Evolutionary conservation across 495 filamentous ascomycete genomes (phyloP), one percentile per base, ranked within the genome.

Genomic region (Cudoniella acicularis): DNA sequence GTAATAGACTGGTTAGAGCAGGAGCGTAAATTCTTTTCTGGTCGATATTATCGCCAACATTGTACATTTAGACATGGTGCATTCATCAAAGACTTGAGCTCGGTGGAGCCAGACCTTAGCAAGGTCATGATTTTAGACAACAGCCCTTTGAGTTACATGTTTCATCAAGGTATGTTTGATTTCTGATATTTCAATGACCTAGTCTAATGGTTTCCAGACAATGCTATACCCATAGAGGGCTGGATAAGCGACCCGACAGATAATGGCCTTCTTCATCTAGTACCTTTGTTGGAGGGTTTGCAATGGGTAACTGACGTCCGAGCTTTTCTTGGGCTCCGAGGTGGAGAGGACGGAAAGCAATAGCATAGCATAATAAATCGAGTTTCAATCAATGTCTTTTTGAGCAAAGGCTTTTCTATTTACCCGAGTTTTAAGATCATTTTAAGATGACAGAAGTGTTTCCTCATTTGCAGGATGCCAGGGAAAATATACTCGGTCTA

Each of bases 121-220:
- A 91, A 87, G 75, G 94, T 98, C 49, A 96, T 98, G 89, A 98
- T 98, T 62, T 77, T 98, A 69, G 94, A 98, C 74, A 98, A 98
- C 68, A 96, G 91, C 69, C 95, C 94, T 13, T 85, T 96, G 78
- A 96, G 92, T 74, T 98, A 98, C 72, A 90, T 96, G 76, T 98
- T 98, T 77, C 94, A 98, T 70, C 91, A 96, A 84, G 95, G 94
- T 96, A 70, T 46, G 77, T 62, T 49, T 11, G 41, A 25, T 30
- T 1, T n/a, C 3, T 9, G 20, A 2, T 17, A 3, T 25, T 45
- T 24, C 18, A 10, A 10, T 23, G 48, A 24, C 41, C 22, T 13
- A 25, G 3, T 24, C 10, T 40, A 52, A 36, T 21, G 21, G 3
- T 10, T 9, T 18, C 1, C 26, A 91, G 94, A 98, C 74, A 98